Percentiles rank a stretch among this genome's conserved stretches.
Conservation (phyloP, 257 asterid species). For the Mentha longifolia region DNA sequence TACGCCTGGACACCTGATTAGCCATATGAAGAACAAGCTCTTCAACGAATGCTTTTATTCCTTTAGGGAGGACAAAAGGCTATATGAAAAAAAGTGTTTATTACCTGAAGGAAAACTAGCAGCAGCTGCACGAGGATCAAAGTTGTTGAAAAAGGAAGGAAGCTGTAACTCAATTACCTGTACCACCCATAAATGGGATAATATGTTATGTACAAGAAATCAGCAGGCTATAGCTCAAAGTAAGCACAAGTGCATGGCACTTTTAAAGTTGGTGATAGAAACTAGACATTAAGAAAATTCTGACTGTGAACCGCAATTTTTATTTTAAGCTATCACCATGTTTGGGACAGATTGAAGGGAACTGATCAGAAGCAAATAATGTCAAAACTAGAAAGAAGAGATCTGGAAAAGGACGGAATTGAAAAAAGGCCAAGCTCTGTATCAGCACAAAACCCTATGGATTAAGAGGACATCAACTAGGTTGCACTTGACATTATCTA, state of each 20-base stretch:
- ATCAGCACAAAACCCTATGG: too few species aligned
- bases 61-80: not conserved
- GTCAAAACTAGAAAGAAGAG: too few species aligned
- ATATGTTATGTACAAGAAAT: not conserved
- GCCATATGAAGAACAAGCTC: constrained; percentile 10
- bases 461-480: too few species aligned
- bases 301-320: too few species aligned
- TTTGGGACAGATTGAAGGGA: too few species aligned
- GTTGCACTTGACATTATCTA: too few species aligned
- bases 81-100: constrained; percentile 15
- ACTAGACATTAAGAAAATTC: too few species aligned
- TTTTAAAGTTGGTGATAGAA: too few species aligned
- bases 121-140: constrained; percentile 94
- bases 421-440: too few species aligned
- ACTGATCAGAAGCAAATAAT: too few species aligned
- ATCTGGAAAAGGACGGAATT: too few species aligned
- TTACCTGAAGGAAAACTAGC: constrained; percentile 89
- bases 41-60: not conserved
- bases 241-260: not conserved
- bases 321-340: too few species aligned
- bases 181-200: constrained; percentile 28
- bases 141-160: constrained; percentile 88
- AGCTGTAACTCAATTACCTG: constrained; percentile 88
- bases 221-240: constrained; percentile 8
- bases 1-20: constrained; percentile 88